Conservation (phyloP, 768 basidiomycete species). For the Rhizopogon rudus region DNA sequence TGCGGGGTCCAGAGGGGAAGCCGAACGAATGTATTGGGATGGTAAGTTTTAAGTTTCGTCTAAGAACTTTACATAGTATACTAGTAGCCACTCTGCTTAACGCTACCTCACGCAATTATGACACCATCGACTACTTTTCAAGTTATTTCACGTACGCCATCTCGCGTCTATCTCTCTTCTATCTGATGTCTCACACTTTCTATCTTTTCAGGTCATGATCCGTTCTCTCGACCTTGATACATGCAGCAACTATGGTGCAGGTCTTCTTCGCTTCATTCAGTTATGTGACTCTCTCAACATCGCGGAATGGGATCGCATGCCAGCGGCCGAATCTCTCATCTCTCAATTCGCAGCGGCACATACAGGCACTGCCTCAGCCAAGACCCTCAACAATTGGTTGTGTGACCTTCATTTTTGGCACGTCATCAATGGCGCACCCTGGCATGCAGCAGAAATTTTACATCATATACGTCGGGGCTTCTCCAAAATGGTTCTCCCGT, state of each 20-base stretch:
- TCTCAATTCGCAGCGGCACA: slow-evolving; percentile 20
- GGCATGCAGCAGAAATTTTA: no score
- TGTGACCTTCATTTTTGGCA: slow-evolving; percentile 33
- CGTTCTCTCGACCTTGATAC: slow-evolving; percentile 13
- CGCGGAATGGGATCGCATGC: slow-evolving; percentile 28
- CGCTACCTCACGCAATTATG: no score
- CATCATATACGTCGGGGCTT: no score
- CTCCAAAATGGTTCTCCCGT: no score
- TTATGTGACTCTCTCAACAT: slow-evolving; percentile 31
- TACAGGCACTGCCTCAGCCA: slow-evolving; percentile 11
- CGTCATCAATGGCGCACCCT: slow-evolving; percentile 21
- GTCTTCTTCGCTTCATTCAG: slow-evolving; percentile 28
- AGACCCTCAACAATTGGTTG: slow-evolving; percentile 28
- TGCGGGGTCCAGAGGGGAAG: slow-evolving; percentile 44
- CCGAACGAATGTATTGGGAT: slow-evolving; percentile 38
- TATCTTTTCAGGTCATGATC: slow-evolving; percentile 1
- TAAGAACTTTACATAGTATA: no score
- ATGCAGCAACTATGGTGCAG: slow-evolving; percentile 24
- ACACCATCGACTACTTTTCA: no score
- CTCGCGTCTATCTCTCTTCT: no score
- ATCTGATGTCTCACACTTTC: no score
- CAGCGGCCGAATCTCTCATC: slow-evolving; percentile 23
- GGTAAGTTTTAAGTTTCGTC: slow-evolving; percentile 25
- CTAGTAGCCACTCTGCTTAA: no score
- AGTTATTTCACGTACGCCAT: no score